Evolutionary conservation across 2,329 filamentous ascomycete genomes (phyloP), one percentile per base, ranked within the genome.

Genomic region (Arthrinium phaeospermum): DNA sequence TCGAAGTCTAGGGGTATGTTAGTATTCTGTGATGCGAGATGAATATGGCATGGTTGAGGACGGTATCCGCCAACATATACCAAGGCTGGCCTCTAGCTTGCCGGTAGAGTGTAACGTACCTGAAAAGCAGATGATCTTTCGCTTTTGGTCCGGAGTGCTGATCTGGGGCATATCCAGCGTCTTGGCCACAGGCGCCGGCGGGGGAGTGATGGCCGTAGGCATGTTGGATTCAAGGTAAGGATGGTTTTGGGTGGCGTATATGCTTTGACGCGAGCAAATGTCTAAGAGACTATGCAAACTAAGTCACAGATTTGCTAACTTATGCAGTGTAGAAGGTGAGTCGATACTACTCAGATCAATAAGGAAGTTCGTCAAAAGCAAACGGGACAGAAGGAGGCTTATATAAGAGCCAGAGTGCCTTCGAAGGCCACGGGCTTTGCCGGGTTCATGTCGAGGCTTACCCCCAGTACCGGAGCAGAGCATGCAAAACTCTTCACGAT

Each of bases 81-180:
- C 53, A 4, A 30, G 30, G 2, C 5, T 16, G 67, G 68, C 1
- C 30, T 4, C 30, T 37, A 37, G 16, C 16, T 19, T n/a, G 57
- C 30, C 30, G 19, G 53, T 22, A 6, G 22, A n/a, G 22, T 44
- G 2, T 12, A 68, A 61, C 49, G 44, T 83, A 88, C 86, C 87
- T 76, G 88, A 89, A 77, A 90, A 90, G 79, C 87, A 88, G 73
- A 90, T 86, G 71, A 90, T 87, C 82, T 89, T 89, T 75, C 88
- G 81, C 81, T 86, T 88, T n/a, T 64, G 57, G 8, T 64, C 57
- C 57, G 57, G 57, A 19, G 19, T 41, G 57, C 34, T 64, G 30
- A 41, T n/a, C 67, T 83, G 87, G 73, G 80, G 81, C 68, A 82
- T 77, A 37, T 76, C 76, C 41, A 78, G 74, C 41, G 78, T 74